Evolutionary conservation across 805 yeast genomes (phyloP).

Genomic region (Komagataella pseudopastoris): DNA sequence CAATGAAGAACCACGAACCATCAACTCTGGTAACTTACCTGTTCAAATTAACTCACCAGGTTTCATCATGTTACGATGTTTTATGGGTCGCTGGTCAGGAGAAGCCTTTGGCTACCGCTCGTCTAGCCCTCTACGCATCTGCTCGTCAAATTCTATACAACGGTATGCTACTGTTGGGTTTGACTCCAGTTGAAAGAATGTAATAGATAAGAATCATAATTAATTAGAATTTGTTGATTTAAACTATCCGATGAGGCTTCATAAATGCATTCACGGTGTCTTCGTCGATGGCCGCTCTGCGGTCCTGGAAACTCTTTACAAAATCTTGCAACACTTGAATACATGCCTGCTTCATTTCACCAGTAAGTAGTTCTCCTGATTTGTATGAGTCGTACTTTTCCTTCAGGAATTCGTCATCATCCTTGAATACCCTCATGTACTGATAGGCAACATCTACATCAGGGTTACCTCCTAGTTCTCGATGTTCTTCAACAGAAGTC

Average conservation of each 20-base stretch:
- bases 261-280: constrained; percentile 53
- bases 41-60: constrained; percentile 85
- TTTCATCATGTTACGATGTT: constrained; percentile 90
- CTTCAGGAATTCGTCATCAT: constrained; percentile 72
- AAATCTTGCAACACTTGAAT: constrained; percentile 69
- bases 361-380: constrained; percentile 74
- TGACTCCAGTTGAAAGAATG: constrained; percentile 99
- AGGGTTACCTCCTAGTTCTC: constrained; percentile 83
- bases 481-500: constrained; percentile 79
- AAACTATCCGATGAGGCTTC: constrained; percentile 45
- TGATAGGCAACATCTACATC: constrained; percentile 94
- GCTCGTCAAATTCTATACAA: constrained; percentile 83
- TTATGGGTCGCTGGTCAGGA: constrained; percentile 97
- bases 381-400: constrained; percentile 51
- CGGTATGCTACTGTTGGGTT: constrained; percentile 82
- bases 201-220: constrained; percentile 17
- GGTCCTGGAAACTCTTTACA: constrained; percentile 71
- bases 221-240: background rate
- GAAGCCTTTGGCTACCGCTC: constrained; percentile 72
- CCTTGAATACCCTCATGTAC: constrained; percentile 77
- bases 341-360: constrained; percentile 86
- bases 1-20: constrained; percentile 80
- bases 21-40: constrained; percentile 88
- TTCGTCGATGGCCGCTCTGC: constrained; percentile 54
- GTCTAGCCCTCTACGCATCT: constrained; percentile 81